Evolutionary conservation across 352 stramenopile species (phyloP).

Genomic region (Phytophthora hybrid): DNA sequence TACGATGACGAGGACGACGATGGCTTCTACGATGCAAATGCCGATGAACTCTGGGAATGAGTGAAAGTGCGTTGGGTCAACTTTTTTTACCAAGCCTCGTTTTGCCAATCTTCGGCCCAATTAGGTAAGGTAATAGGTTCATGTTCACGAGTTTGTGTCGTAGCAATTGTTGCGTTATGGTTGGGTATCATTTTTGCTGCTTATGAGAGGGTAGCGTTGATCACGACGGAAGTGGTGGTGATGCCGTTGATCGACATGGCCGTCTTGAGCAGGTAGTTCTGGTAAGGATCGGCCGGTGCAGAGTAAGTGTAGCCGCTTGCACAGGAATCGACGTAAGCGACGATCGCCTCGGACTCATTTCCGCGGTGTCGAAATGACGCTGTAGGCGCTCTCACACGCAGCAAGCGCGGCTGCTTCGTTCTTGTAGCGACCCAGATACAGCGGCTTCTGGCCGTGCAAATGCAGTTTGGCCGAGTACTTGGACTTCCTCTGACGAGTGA

Average conservation of each 20-base stretch:
- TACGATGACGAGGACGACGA: slow-evolving; percentile 26
- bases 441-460: slow-evolving; percentile 65
- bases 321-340: slow-evolving; percentile 38
- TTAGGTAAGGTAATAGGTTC: background rate
- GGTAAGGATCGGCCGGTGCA: slow-evolving; percentile 51
- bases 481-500: slow-evolving; percentile 67
- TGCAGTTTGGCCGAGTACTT: slow-evolving; percentile 71
- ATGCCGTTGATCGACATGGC: slow-evolving; percentile 41
- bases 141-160: slow-evolving; percentile 5
- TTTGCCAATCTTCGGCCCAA: too few relatives aligned
- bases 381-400: slow-evolving; percentile 68
- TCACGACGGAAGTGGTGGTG: slow-evolving; percentile 47
- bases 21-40: slow-evolving; percentile 35
- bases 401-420: slow-evolving; percentile 66
- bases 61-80: background rate
- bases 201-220: slow-evolving; percentile 45
- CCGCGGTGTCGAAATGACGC: slow-evolving; percentile 62
- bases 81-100: background rate
- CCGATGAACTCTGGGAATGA: slow-evolving; percentile 34
- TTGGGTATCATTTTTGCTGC: background rate
- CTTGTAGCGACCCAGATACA: slow-evolving; percentile 76
- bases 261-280: slow-evolving; percentile 58
- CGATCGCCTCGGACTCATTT: slow-evolving; percentile 36
- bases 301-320: slow-evolving; percentile 37
- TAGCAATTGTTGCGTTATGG: background rate